Evolutionary conservation across 1,284 basidiomycete genomes (phyloP), one percentile per base, ranked within the genome.

Genomic region (Meripilus lineatus): DNA sequence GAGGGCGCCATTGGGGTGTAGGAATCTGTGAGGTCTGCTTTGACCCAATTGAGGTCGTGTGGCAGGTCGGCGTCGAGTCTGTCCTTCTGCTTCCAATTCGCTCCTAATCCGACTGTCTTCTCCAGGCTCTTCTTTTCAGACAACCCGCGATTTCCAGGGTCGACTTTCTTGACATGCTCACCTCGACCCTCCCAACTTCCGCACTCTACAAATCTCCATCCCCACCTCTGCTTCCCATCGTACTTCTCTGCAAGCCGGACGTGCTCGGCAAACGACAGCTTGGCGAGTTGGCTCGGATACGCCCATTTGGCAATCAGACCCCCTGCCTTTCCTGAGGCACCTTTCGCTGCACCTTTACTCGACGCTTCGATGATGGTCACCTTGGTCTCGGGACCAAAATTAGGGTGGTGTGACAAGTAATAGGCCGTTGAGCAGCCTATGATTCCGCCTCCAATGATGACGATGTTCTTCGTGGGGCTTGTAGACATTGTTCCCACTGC

Each of bases 271-370:
- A 87, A 96, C 5, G 89, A 92, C 36, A 94, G 71, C 33, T 76
- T 68, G 4, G 86, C 85, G 15, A 95, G 69, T 58, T 92, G 85
- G 44, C 79, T 74, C 0, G 84, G 84, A 54, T 84, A 85, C 1
- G 84, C 84, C 84, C 84, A 86, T 52, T 77, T 77, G 0, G 93
- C 92, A 18, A 97, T 74, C n/a, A 97, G 81, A 0, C 93, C 93
- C 2, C 92, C 93, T 0, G 90, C 88, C 61, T 95, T 95, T 4
- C 93, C 93, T 0, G 84, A 89, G 1, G 93, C 90, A 0, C 85
- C 84, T 50, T 84, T 81, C 1, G 82, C 83, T 15, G 72, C 68
- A n/a, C 83, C 82, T 33, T 72, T 56, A 6, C 57, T 61, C 1
- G 84, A 89, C 3, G 89, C 84, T 65, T 97, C 93, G 40, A 96